Conservation (phyloP, 2,329 filamentous ascomycete genomes). For the Epichloe baconii region DNA sequence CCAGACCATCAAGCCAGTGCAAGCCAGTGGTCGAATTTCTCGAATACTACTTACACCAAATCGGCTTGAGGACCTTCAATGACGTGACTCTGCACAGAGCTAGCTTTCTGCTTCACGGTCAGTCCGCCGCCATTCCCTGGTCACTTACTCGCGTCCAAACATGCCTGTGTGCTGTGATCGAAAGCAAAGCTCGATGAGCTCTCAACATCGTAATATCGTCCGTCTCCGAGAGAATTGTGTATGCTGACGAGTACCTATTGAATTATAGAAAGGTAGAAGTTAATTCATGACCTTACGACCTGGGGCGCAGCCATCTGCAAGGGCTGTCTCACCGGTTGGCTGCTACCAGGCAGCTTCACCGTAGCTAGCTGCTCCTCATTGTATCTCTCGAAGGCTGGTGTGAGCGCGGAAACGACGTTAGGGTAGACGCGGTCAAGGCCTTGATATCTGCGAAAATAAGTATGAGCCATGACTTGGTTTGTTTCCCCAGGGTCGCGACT, state of each 20-base stretch:
- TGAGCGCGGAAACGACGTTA: slow-evolving; percentile 56
- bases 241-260: slow-evolving; percentile 67
- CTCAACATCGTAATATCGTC: slow-evolving; percentile 81
- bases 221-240: slow-evolving; percentile 69
- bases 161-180: slow-evolving; percentile 68
- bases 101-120: slow-evolving; percentile 52
- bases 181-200: slow-evolving; percentile 80
- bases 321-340: slow-evolving; percentile 35
- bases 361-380: slow-evolving; percentile 90
- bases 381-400: slow-evolving; percentile 81
- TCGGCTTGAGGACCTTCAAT: slow-evolving; percentile 66
- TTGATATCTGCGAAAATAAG: slow-evolving; percentile 61
- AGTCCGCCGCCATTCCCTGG: not conserved
- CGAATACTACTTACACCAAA: slow-evolving; percentile 56
- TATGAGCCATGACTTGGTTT: not conserved
- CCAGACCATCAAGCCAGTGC: not conserved
- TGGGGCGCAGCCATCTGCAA: no score
- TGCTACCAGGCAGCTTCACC: slow-evolving; percentile 78
- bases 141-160: slow-evolving; percentile 3
- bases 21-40: not conserved
- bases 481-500: not conserved
- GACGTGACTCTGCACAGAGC: slow-evolving; percentile 63
- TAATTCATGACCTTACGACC: not conserved
- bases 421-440: slow-evolving; percentile 59
- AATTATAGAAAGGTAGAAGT: not conserved